phyloP scores from a whole-genome alignment of 2,329 filamentous ascomycete genomes.

The Stagonosporopsis vannaccii region DNA sequence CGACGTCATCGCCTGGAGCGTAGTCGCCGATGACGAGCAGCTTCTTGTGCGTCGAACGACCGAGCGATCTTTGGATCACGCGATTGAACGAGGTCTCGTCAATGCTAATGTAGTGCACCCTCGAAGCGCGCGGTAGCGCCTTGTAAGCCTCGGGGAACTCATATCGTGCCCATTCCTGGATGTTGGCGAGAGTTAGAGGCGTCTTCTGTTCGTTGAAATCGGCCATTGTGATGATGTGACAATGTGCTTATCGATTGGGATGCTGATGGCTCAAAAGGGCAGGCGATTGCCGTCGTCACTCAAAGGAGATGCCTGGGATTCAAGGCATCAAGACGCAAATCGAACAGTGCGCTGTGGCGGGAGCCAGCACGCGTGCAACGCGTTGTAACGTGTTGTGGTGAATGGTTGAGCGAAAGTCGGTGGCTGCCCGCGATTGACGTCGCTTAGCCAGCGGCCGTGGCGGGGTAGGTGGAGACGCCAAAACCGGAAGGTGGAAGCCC shows the following conservation, averaged over 20 bases:
- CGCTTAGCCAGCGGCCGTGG: constrained; percentile 18
- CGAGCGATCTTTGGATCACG: constrained; percentile 34
- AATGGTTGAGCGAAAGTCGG: constrained; percentile 21
- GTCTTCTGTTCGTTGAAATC: constrained; percentile 38
- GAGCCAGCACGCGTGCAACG: constrained; percentile 18
- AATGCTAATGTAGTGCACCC: constrained; percentile 33
- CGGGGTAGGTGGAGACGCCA: constrained; percentile 22
- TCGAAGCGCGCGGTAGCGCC: constrained; percentile 27
- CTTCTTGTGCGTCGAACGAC: constrained; percentile 38
- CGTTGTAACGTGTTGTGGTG: constrained; percentile 22
- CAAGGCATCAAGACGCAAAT: constrained; percentile 22
- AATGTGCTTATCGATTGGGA: constrained; percentile 4
- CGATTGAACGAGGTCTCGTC: constrained; percentile 36
- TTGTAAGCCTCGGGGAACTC: constrained; percentile 31
- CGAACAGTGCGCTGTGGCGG: constrained; percentile 19
- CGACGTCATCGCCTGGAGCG: constrained; percentile 33
- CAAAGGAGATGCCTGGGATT: constrained; percentile 4
- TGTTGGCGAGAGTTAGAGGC: constrained; percentile 33
- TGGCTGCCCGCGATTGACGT: constrained; percentile 20
- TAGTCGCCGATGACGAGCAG: constrained; percentile 40
- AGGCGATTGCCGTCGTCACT: constrained; percentile 17
- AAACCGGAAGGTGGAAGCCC: constrained; percentile 13
- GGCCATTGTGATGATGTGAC: constrained; percentile 24
- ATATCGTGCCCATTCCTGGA: constrained; percentile 32
- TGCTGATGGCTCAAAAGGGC: constrained; percentile 9